Evolutionary conservation across 768 basidiomycete genomes (phyloP), one percentile per base, ranked within the genome.

Genomic region (Termitomyces sp.): DNA sequence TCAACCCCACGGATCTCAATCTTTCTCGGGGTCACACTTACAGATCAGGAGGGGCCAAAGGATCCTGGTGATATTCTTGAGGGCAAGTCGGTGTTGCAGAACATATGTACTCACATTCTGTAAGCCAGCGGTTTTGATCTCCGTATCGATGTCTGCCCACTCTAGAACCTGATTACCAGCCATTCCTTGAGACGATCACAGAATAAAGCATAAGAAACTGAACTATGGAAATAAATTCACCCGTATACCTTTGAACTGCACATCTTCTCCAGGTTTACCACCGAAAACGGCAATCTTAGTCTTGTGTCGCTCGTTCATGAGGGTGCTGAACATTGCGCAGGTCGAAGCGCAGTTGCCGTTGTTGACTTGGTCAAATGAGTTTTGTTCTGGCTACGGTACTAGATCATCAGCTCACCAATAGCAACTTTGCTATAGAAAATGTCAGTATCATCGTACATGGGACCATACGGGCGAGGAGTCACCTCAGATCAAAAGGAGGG

Each of bases 161-260:
- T 87, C 85, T 20, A 87, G 66, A 1, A 87, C 85, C 68, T 87
- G 85, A 65, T 85, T 85, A 1, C 85, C 85, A 4, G 84, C 81
- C 84, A 86, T 86, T 51, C 76, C 78, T 79, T 42, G 8, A 32
- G 24, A 55, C 39, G 18, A 9, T n/a, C 32, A 8, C 18, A 4
- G 18, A 32, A 13, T 5, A 44, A 24, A 46, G 20, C 28, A 24
- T n/a, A n/a, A 33, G 38, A 8, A 46, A 22, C 24, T 18, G n/a
- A 28, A n/a, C 32, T 33, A 15, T 16, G 2, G 16, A 35, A 32
- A 33, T 16, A 1, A 18, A 56, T 15, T 15, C 9, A 45, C 12
- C 12, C n/a, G 11, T 62, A 58, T 49, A 76, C 80, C 79, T 69
- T 85, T 84, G 71, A 76, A 86, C 67, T 87, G 73, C 61, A 84